These are phyloP conservation scores for Spergularia marina DNA, from an alignment of 148 eudicot genomes.

Conservation along the genomic window DNA sequence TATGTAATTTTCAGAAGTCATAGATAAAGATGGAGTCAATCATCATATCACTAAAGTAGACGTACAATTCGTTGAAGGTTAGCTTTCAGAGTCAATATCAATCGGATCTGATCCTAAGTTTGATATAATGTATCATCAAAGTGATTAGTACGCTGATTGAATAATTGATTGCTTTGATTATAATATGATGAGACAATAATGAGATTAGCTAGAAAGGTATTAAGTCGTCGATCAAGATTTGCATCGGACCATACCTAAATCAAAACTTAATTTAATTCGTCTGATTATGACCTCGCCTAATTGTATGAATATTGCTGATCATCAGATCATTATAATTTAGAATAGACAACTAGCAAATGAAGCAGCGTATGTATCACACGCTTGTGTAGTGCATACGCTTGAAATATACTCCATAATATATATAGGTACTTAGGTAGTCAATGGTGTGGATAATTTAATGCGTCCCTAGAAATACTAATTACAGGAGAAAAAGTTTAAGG, in stretches of 20 bases:
- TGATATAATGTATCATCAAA: conserved; percentile 29
- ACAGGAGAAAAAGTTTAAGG: neutral
- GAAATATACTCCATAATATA: too few species aligned
- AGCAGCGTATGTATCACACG: too few species aligned
- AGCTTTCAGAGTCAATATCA: conserved; percentile 16
- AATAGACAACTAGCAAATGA: too few species aligned
- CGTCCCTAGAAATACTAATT: neutral
- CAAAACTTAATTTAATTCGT: neutral
- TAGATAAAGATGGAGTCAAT: too few species aligned
- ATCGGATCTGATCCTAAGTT: conserved; percentile 11
- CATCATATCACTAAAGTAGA: neutral
- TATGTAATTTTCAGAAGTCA: too few species aligned
- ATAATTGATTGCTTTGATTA: conserved; percentile 1
- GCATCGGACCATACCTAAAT: conserved; percentile 1
- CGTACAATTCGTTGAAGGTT: conserved; percentile 20
- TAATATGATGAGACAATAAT: conserved; percentile 11
- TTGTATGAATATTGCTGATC: neutral
- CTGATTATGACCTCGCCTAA: neutral
- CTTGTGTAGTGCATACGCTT: too few species aligned
- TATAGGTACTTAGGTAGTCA: too few species aligned
- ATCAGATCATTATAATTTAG: neutral
- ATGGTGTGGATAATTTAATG: too few species aligned
- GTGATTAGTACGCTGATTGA: neutral
- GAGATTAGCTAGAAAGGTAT: conserved; percentile 11
- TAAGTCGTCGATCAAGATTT: neutral